Evolutionary conservation across 2,329 filamentous ascomycete species (phyloP).

Genomic region (Verticillium zaregamsianum): DNA sequence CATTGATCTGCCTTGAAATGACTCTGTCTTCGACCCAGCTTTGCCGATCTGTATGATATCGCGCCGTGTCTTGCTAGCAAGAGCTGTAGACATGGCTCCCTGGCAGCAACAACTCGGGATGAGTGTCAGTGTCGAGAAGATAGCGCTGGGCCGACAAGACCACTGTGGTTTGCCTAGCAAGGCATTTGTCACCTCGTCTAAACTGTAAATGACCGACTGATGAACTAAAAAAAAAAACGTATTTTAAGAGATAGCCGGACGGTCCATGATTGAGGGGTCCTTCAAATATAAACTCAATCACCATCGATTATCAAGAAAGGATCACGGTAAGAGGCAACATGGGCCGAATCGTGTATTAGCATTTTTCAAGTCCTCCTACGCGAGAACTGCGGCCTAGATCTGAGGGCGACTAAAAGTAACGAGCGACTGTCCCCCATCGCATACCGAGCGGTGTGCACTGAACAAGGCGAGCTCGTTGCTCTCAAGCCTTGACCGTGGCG

Average conservation of each 20-base stretch:
- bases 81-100: too few species aligned
- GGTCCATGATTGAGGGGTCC: too few species aligned
- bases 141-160: too few species aligned
- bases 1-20: neutral
- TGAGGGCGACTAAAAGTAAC: neutral
- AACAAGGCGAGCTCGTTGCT: neutral
- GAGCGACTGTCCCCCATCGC: neutral
- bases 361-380: neutral
- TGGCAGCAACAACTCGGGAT: too few species aligned
- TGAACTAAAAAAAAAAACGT: too few species aligned
- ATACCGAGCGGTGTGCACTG: too few species aligned
- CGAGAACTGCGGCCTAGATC: neutral
- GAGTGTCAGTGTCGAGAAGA: too few species aligned
- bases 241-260: too few species aligned
- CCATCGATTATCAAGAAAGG: neutral
- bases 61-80: neutral
- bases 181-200: too few species aligned
- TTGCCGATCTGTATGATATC: too few species aligned
- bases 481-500: neutral
- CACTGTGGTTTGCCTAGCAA: too few species aligned
- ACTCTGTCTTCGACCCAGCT: neutral
- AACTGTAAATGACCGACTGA: too few species aligned
- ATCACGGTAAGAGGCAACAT: neutral
- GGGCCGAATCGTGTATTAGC: neutral
- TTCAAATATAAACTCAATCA: neutral